phyloP scores from a whole-genome alignment of 345 rosid species.

The Trapa incisa region DNA sequence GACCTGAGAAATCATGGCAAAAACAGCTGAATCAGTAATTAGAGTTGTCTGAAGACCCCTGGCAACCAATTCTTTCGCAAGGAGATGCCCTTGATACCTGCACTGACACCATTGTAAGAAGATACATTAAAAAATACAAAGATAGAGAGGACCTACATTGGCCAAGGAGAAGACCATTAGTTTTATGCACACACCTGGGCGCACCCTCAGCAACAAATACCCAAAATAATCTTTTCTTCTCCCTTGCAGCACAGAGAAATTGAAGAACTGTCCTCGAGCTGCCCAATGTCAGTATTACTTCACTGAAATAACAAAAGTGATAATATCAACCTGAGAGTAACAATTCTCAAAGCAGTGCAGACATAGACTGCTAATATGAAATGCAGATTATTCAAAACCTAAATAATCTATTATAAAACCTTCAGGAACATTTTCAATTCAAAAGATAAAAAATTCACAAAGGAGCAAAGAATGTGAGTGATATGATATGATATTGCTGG shows the following conservation, averaged over 20 bases:
- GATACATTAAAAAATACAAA: constrained; percentile 2
- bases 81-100: constrained; percentile 92
- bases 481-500: too few relatives aligned
- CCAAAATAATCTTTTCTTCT: constrained; percentile 87
- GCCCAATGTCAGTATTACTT: constrained; percentile 93
- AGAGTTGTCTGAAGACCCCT: constrained; percentile 90
- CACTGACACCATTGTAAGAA: constrained; percentile 6
- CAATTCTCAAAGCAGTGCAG: background rate
- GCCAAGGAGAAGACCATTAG: background rate
- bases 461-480: too few relatives aligned
- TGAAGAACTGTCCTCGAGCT: constrained; percentile 92
- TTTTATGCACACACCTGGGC: constrained; percentile 48
- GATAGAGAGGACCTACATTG: background rate
- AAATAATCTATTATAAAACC: background rate
- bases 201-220: constrained; percentile 98
- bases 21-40: constrained; percentile 92
- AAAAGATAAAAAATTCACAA: too few relatives aligned
- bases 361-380: too few relatives aligned
- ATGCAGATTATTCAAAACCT: background rate
- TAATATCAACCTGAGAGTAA: background rate
- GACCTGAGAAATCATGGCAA: constrained; percentile 96
- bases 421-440: background rate
- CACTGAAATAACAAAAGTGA: constrained; percentile 35
- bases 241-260: constrained; percentile 97
- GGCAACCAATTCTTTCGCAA: constrained; percentile 81